Conservation (phyloP, 352 stramenopile species). For the Aphanomyces stellatus region DNA sequence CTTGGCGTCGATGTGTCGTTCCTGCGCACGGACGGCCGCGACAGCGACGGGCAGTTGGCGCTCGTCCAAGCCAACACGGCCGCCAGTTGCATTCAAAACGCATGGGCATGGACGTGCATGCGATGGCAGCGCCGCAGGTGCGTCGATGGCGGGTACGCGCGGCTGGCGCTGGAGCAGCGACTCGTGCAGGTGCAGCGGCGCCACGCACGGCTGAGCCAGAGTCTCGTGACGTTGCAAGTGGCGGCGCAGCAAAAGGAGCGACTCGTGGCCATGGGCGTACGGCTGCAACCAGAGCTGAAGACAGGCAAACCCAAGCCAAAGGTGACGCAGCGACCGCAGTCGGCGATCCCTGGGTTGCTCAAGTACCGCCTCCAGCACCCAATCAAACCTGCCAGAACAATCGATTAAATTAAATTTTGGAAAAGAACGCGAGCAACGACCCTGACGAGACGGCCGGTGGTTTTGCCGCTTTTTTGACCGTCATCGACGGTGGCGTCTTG, state of each 20-base stretch:
- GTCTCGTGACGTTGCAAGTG: background rate
- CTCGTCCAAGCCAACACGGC: background rate
- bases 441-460: background rate
- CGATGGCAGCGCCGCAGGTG: background rate
- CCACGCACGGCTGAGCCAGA: background rate
- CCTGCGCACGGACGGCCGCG: background rate
- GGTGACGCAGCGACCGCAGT: background rate
- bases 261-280: background rate
- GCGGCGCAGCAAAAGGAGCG: background rate
- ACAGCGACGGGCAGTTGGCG: background rate
- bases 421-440: background rate
- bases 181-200: background rate
- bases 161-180: background rate
- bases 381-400: background rate
- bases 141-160: background rate
- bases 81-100: background rate
- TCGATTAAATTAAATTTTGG: background rate
- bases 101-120: background rate
- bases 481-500: background rate
- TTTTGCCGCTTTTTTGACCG: background rate
- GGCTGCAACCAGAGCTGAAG: background rate
- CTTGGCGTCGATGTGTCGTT: background rate
- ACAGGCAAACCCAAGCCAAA: background rate
- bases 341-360: background rate
- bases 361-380: conserved; percentile 11